phyloP scores from a whole-genome alignment of 2,329 filamentous ascomycete species.

The Pestalotiopsis sp. region DNA sequence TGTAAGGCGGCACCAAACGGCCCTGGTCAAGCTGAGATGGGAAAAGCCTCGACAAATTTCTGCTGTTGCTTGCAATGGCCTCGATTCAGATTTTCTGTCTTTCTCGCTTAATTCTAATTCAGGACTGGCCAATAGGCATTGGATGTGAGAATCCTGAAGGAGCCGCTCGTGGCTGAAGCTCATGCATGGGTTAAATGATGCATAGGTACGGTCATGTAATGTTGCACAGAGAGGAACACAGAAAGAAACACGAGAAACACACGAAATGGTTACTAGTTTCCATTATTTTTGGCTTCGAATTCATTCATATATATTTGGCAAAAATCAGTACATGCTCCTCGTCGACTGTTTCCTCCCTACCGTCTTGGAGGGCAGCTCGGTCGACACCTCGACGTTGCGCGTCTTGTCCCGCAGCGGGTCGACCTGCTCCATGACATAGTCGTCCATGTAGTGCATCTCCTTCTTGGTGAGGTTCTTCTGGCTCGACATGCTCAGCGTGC shows the following conservation, averaged over 20 bases:
- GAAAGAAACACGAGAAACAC: not conserved
- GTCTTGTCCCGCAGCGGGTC: constrained; percentile 13
- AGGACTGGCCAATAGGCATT: not conserved
- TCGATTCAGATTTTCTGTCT: not conserved
- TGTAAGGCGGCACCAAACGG: not conserved
- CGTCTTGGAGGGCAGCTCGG: not conserved
- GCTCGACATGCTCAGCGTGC: constrained; percentile 11
- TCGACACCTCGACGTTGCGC: not conserved
- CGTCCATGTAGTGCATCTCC: constrained; percentile 14
- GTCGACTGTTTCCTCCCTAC: not conserved
- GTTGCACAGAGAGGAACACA: not conserved
- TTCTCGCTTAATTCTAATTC: not conserved
- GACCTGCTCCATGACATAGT: constrained; percentile 14
- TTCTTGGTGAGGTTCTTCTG: not conserved
- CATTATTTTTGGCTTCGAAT: too few species aligned
- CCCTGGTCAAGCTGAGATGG: not conserved
- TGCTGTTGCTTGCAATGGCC: not conserved
- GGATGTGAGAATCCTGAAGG: not conserved
- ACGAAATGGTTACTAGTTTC: too few species aligned
- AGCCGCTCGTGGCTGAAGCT: not conserved
- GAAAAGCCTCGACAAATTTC: not conserved
- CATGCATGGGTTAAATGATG: not conserved
- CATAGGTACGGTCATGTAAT: not conserved
- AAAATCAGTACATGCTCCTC: constrained; percentile 4
- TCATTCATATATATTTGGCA: not conserved